Conservation (phyloP, 202 grass and related monocot genomes). For the Digitaria exilis region DNA sequence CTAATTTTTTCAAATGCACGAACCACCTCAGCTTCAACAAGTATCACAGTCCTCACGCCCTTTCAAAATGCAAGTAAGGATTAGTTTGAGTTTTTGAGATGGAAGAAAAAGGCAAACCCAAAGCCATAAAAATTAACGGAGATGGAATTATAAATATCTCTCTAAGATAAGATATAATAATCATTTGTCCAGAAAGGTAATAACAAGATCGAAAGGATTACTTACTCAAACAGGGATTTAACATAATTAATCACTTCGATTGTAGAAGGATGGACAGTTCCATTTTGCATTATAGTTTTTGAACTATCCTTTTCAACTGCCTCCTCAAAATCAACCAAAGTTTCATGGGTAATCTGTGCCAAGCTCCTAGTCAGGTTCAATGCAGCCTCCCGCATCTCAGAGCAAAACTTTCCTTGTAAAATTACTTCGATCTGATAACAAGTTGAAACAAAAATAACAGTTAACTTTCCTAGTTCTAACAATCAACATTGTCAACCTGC, state of each 20-base stretch:
- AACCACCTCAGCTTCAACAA: constrained; percentile 3
- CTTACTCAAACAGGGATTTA: constrained; percentile 94
- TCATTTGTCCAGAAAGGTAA: neutral
- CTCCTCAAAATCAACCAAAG: constrained; percentile 83
- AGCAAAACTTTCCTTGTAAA: constrained; percentile 81
- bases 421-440: constrained; percentile 58
- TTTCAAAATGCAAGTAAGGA: constrained; percentile 3
- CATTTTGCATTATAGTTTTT: constrained; percentile 76
- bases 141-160: constrained; percentile 13
- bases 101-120: constrained; percentile 16
- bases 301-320: constrained; percentile 83
- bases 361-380: constrained; percentile 75
- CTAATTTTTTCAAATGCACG: neutral
- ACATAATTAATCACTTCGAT: constrained; percentile 93
- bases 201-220: constrained; percentile 2
- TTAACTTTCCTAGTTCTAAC: neutral
- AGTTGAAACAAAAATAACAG: constrained; percentile 24
- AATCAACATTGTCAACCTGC: neutral
- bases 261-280: constrained; percentile 91
- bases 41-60: neutral
- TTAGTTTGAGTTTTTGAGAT: constrained; percentile 6
- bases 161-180: neutral
- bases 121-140: neutral
- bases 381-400: constrained; percentile 66
- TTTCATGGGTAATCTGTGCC: constrained; percentile 75